Percentiles rank a stretch among this genome's conserved stretches.
These are phyloP conservation scores for Trametes cinnabarina DNA, from an alignment of 768 basidiomycete species.

Conservation along the genomic window DNA sequence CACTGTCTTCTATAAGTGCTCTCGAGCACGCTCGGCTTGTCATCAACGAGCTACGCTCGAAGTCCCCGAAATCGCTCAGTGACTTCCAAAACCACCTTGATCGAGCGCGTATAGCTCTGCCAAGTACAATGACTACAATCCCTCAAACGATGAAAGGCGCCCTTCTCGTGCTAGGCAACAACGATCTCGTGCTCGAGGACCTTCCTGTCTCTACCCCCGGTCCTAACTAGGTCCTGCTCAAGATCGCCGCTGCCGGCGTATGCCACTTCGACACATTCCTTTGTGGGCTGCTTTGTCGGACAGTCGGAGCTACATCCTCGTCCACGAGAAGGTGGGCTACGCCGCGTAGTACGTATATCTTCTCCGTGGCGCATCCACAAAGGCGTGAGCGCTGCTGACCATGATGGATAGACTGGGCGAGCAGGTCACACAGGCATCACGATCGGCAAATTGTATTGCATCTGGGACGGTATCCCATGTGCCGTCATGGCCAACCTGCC, in stretches of 20 bases:
- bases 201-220: conserved; percentile 3
- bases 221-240: conserved; percentile 9
- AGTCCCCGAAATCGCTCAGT: no score
- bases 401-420: neutral
- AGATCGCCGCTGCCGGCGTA: conserved; percentile 14
- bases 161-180: conserved; percentile 29
- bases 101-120: no score
- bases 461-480: neutral
- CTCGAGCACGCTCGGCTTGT: no score
- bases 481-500: neutral
- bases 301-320: conserved; percentile 7
- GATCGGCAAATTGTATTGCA: neutral
- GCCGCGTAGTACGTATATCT: neutral
- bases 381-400: neutral
- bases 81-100: no score
- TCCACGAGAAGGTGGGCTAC: conserved; percentile 12
- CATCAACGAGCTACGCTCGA: no score
- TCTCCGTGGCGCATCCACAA: neutral
- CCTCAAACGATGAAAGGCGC: conserved; percentile 10
- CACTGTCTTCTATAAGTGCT: no score
- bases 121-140: no score
- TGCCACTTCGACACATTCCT: conserved; percentile 15
- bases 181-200: conserved; percentile 31
- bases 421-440: neutral
- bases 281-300: neutral